Base-by-base conservation (phyloP, 148 eudicot species). In the Cornus controversa region DNA sequence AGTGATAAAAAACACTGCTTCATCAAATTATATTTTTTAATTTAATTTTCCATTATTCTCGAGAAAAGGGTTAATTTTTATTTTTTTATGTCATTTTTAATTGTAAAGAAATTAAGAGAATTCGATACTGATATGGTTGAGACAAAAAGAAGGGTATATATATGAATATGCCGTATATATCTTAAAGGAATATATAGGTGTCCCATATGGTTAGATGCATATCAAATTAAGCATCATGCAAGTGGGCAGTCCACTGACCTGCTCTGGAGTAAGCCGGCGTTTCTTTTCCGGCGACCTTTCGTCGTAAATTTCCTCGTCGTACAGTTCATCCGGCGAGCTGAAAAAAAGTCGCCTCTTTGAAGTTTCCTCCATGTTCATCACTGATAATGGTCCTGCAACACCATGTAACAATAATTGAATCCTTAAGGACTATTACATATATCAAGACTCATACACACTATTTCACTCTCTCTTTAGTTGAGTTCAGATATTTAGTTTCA, bases 241-340 rank as follows among this genome's bases (percentile, higher is more conserved):
- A 6, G 45, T 40, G 45, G 7, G 45, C 6, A 50, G 20, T 13
- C 13, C 25, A 54, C 64, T 28, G 23, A 92, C 96, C 92, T 92
- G 96, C 81, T 92, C 93, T 13, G 84, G 69, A 70, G 91, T 84
- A 76, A 92, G 92, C 15, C 96, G 91, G 36, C 96, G 90, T 81
- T 92, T 92, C 92, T 92, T 92, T 66, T 90, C 96, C 66, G 93
- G 87, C 76, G 73, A 71, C 80, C 87, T 93, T 76, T 88, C 93
- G 67, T 90, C 93, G 76, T 86, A 92, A 74, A 86, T 88, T 60
- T 92, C 96, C 8, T 90, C 96, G 63, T 92, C 93, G 23, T 82
- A 88, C 23, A 86, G 66, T 23, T 92, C 96, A 15, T 90, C 96
- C 58, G 84, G 71, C 62, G 92, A 83, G 74, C 84, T 85, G 79